Conservation (phyloP, 768 basidiomycete species). For the Auricularia heimuer region DNA sequence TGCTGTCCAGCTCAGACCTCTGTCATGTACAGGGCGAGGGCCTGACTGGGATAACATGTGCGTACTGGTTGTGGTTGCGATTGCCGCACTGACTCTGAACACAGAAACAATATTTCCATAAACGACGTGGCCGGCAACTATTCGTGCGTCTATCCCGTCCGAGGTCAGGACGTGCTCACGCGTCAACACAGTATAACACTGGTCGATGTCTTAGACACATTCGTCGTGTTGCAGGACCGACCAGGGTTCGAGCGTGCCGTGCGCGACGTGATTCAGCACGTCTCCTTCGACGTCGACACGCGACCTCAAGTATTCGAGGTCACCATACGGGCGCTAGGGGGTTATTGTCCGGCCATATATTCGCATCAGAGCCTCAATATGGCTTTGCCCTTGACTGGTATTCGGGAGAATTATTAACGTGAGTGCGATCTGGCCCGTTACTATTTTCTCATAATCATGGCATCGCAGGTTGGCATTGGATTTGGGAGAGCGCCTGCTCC, state of each 20-base stretch:
- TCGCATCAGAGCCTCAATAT: conserved; percentile 55
- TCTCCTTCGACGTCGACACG: conserved; percentile 87
- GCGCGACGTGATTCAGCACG: conserved; percentile 66
- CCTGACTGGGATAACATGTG: conserved; percentile 80
- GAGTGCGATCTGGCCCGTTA: neutral
- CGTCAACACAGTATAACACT: conserved; percentile 15
- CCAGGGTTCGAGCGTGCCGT: conserved; percentile 78
- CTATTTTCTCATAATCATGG: conserved; percentile 11
- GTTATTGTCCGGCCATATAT: conserved; percentile 75
- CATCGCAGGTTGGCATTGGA: conserved; percentile 73
- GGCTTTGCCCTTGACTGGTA: conserved; percentile 82
- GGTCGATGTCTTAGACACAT: conserved; percentile 63
- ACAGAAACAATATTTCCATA: conserved; percentile 57
- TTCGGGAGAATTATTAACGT: conserved; percentile 39
- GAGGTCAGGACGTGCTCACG: conserved; percentile 25
- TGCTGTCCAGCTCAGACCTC: conserved; percentile 58
- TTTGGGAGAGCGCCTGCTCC: conserved; percentile 75
- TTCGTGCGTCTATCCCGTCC: conserved; percentile 59
- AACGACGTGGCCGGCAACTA: conserved; percentile 96
- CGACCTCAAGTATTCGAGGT: conserved; percentile 98
- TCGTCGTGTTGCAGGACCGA: conserved; percentile 79
- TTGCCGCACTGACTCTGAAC: conserved; percentile 6
- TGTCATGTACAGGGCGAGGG: conserved; percentile 81
- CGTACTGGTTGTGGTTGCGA: conserved; percentile 21
- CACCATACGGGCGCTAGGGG: conserved; percentile 92